Base-by-base conservation (phyloP, 495 filamentous ascomycete genomes). In the Bombardia bombarda region DNA sequence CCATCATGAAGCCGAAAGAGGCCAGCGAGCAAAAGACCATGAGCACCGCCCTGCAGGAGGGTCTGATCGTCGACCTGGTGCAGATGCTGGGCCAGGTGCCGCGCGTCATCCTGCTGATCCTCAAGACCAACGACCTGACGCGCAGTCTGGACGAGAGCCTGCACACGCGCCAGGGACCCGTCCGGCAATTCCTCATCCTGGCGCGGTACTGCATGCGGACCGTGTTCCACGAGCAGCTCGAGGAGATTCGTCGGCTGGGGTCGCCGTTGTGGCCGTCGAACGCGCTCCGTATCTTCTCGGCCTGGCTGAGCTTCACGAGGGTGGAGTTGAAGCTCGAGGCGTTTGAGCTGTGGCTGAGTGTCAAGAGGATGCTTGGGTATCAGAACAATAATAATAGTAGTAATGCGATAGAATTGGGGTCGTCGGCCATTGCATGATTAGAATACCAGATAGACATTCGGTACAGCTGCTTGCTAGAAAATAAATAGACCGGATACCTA, bases 91-190 rank as follows among this genome's bases (percentile, higher is more conserved):
- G 86, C 23, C 79, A 87, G 49, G 88, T 99, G 2, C 93, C 93
- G 4, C 69, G 87, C 10, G 84, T 97, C 43, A 93, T 99, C 30
- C 74, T 99, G 13, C 69, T 99, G 4, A 96, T 99, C 51, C 73
- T 99, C 40, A 99, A 99, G 66, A 99, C 93, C 1, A 99, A 99
- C 59, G 93, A 99, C 62, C 67, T 99, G 31, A 99, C 92, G 21
- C 80, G 93, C 46, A 90, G 84, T 48, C 75, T 99, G 22, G 93
- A 99, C 53, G 93, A 97, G 63, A 88, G 82, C 62, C 73, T 99
- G 12, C 86, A 95, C 43, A 97, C 92, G 16, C 74, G 83, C 9
- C 82, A 87, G 52, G 93, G 92, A 0, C 89, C 90, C 2, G 77
- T 88, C 49, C 78, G 90, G 17, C 86, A 82, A 9, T 99, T 97